phyloP scores from a whole-genome alignment of 441 rosid species.

The Populus trichocarpa region DNA sequence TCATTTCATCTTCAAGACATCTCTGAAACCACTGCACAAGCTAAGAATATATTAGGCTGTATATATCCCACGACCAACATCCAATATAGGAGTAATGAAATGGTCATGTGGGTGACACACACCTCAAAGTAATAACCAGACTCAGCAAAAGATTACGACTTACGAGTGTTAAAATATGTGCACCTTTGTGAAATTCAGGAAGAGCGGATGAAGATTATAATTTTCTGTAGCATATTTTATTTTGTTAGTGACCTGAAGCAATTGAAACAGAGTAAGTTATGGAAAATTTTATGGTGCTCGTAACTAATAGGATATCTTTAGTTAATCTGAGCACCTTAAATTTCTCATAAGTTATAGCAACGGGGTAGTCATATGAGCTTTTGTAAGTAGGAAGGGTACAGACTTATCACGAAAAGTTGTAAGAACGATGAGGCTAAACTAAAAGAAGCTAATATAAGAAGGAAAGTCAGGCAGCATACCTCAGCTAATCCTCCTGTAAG shows the following conservation, averaged over 20 bases:
- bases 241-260: slow-evolving; percentile 64
- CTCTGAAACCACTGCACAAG: background rate
- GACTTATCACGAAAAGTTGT: background rate
- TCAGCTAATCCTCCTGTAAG: background rate
- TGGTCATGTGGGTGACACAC: background rate
- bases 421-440: background rate
- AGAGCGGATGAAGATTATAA: slow-evolving; percentile 76
- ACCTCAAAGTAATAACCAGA: background rate
- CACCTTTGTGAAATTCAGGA: slow-evolving; percentile 80
- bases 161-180: background rate
- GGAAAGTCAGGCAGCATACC: background rate
- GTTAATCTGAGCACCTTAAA: background rate
- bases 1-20: background rate
- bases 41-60: background rate
- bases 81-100: background rate
- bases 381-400: background rate
- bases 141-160: background rate
- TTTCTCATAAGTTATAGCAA: background rate
- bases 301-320: background rate
- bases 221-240: slow-evolving; percentile 69
- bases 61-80: background rate
- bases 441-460: background rate
- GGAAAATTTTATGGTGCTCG: background rate
- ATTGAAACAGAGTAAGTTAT: slow-evolving; percentile 5
- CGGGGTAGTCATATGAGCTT: background rate